These are phyloP conservation scores for Pestalotiopsis sp. DNA, from an alignment of 2,329 filamentous ascomycete genomes.

Conservation along the genomic window DNA sequence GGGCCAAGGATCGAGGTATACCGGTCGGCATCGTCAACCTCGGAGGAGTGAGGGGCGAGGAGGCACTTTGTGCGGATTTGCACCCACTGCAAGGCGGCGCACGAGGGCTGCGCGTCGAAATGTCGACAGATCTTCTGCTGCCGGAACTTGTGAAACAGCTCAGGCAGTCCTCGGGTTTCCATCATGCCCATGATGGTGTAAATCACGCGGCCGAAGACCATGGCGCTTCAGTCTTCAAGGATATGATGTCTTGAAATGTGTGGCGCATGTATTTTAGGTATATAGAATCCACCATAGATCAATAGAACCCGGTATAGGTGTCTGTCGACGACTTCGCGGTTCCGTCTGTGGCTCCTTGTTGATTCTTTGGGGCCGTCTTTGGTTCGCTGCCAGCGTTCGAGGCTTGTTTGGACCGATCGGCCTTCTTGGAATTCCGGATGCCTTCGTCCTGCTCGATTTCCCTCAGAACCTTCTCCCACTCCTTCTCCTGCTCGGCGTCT, in stretches of 20 bases:
- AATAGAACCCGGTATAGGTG: slow-evolving; percentile 54
- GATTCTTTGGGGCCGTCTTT: slow-evolving; percentile 18
- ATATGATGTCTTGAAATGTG: slow-evolving; percentile 58
- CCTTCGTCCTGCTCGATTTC: slow-evolving; percentile 68
- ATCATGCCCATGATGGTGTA: slow-evolving; percentile 18
- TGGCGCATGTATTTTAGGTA: slow-evolving; percentile 16
- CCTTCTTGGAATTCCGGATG: slow-evolving; percentile 48
- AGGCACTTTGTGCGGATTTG: slow-evolving; percentile 66
- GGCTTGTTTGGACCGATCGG: slow-evolving; percentile 39
- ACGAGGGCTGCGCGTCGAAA: slow-evolving; percentile 57
- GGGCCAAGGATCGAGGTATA: slow-evolving; percentile 80
- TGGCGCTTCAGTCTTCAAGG: slow-evolving; percentile 51
- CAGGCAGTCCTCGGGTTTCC: slow-evolving; percentile 30
- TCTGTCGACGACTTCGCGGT: slow-evolving; percentile 24
- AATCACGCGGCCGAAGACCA: slow-evolving; percentile 27
- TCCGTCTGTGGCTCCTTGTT: slow-evolving; percentile 3
- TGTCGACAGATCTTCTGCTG: slow-evolving; percentile 59
- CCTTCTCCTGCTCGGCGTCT: slow-evolving; percentile 71
- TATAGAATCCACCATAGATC: slow-evolving; percentile 24
- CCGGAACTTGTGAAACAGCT: slow-evolving; percentile 59
- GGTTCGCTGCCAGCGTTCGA: slow-evolving; percentile 23
- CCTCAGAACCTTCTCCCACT: slow-evolving; percentile 78
- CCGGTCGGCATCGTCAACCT: slow-evolving; percentile 87
- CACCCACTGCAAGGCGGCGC: slow-evolving; percentile 53
- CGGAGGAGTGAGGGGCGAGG: slow-evolving; percentile 80